Evolutionary conservation across 345 rosid genomes (phyloP).

Genomic region (Citrus trifoliata): DNA sequence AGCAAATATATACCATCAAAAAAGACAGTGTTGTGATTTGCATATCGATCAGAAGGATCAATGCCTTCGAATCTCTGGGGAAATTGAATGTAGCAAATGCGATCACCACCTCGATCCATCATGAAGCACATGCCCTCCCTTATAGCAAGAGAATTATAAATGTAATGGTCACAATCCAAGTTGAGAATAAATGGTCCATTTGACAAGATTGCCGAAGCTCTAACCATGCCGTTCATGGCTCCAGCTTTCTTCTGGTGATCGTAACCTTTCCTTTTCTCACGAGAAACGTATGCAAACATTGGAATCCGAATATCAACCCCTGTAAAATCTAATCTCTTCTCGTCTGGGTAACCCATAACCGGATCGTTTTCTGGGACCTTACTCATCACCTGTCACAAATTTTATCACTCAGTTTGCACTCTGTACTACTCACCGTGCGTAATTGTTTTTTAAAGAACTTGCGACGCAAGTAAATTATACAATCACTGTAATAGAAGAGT

Average conservation of each 20-base stretch:
- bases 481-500: too few relatives aligned
- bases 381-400: slow-evolving; percentile 54
- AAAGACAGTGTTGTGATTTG: slow-evolving; percentile 89
- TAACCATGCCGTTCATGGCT: slow-evolving; percentile 90
- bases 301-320: slow-evolving; percentile 77
- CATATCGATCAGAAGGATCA: slow-evolving; percentile 93
- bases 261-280: slow-evolving; percentile 81
- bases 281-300: slow-evolving; percentile 78
- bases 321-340: slow-evolving; percentile 61
- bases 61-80: slow-evolving; percentile 95
- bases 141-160: slow-evolving; percentile 71
- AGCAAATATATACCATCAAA: slow-evolving; percentile 50
- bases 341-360: slow-evolving; percentile 66
- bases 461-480: too few relatives aligned
- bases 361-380: slow-evolving; percentile 78
- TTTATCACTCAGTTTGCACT: not conserved
- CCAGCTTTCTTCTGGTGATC: slow-evolving; percentile 97
- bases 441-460: too few relatives aligned
- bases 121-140: slow-evolving; percentile 94
- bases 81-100: slow-evolving; percentile 87
- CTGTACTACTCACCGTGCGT: too few relatives aligned
- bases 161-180: slow-evolving; percentile 86
- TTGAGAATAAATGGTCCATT: slow-evolving; percentile 88
- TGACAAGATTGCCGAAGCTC: slow-evolving; percentile 86
- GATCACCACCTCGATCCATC: slow-evolving; percentile 98